Conservation (phyloP, 495 filamentous ascomycete genomes). For the Penicillium mononematosum region DNA sequence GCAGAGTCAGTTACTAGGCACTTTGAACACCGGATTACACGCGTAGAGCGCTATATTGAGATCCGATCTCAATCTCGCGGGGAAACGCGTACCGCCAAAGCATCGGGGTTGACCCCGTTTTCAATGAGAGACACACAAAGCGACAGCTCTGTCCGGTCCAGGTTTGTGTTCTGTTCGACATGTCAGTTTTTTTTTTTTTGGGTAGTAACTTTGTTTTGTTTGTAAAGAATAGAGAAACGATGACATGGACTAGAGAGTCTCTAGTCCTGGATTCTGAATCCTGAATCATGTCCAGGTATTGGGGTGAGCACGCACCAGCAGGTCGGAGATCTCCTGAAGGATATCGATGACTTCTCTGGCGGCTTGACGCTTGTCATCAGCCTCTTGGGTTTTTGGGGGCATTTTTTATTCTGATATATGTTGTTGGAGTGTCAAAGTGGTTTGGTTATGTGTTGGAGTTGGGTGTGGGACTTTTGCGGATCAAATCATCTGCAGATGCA, state of each 20-base stretch:
- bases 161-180: conserved; percentile 73
- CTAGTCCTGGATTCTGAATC: neutral
- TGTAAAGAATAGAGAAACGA: neutral
- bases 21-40: neutral
- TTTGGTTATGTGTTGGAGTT: conserved; percentile 1
- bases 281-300: neutral
- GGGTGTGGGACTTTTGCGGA: conserved; percentile 3
- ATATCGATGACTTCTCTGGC: conserved; percentile 97
- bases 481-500: no score
- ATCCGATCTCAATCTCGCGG: neutral
- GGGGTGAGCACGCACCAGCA: conserved; percentile 61
- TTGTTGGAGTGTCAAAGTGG: neutral
- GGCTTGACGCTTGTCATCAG: conserved; percentile 74
- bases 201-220: neutral
- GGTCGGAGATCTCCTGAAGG: conserved; percentile 85
- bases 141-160: conserved; percentile 85
- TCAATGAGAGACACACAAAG: conserved; percentile 95
- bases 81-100: conserved; percentile 70
- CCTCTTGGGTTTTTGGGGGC: conserved; percentile 26
- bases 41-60: neutral
- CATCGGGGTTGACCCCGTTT: conserved; percentile 95
- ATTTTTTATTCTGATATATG: conserved; percentile 5
- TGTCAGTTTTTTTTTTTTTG: neutral
- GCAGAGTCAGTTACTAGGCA: neutral
- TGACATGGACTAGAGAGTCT: neutral